Conservation (phyloP, 2,329 filamentous ascomycete genomes). For the Verticillium longisporum region DNA sequence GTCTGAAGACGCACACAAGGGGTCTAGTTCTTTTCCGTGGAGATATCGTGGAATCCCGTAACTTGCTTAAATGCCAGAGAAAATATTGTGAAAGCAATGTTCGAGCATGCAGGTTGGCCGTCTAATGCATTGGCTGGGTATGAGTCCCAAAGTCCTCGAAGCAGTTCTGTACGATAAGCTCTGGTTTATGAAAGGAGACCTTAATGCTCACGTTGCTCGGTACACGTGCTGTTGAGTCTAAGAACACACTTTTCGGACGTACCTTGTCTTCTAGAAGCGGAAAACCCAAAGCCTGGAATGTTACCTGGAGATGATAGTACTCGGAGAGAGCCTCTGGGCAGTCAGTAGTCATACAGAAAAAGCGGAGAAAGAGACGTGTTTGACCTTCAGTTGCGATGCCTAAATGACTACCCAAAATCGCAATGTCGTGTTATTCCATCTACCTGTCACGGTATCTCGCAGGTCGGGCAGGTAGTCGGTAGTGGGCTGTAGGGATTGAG, state of each 20-base stretch:
- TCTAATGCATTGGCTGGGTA: conserved; percentile 21
- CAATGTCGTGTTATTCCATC: conserved; percentile 29
- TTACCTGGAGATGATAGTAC: conserved; percentile 26
- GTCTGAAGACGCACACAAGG: no score
- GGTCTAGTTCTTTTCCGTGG: no score
- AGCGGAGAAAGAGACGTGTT: no score
- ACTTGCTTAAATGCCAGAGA: conserved; percentile 23
- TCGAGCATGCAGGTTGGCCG: conserved; percentile 31
- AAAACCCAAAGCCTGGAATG: conserved; percentile 27
- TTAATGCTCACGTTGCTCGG: conserved; percentile 19
- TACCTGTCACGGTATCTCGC: conserved; percentile 12
- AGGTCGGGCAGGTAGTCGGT: conserved; percentile 27
- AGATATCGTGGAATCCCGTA: conserved; percentile 8
- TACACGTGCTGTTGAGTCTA: conserved; percentile 25
- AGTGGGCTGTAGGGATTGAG: conserved; percentile 23
- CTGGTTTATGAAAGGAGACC: neutral
- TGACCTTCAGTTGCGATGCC: conserved; percentile 28
- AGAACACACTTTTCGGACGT: conserved; percentile 28
- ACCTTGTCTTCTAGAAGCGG: conserved; percentile 21
- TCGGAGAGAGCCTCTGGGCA: conserved; percentile 25
- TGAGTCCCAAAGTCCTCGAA: conserved; percentile 20
- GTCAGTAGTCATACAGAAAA: neutral
- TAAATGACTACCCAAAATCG: conserved; percentile 26
- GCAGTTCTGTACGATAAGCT: conserved; percentile 16
- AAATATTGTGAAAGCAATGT: conserved; percentile 29